These are phyloP conservation scores for Lactifluus subvellereus DNA, from an alignment of 768 basidiomycete species.

Conservation along the genomic window DNA sequence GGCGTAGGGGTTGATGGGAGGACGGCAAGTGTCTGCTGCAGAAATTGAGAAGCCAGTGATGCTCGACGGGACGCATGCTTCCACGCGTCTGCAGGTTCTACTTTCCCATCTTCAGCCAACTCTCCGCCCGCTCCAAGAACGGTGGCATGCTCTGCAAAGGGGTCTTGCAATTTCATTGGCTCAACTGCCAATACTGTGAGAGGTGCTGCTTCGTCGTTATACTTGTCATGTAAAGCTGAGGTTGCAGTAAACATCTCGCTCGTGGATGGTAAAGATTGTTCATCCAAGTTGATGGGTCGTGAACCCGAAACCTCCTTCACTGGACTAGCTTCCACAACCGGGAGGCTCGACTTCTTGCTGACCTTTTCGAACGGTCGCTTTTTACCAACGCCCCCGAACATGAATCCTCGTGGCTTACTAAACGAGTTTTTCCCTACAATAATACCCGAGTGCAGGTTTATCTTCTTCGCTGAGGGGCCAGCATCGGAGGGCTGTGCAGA, in stretches of 20 bases:
- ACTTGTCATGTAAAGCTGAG: neutral
- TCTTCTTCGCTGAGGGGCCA: constrained; percentile 11
- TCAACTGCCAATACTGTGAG: neutral
- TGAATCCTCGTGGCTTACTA: constrained; percentile 5
- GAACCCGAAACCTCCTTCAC: constrained; percentile 33
- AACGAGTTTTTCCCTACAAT: constrained; percentile 25
- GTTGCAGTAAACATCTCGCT: neutral
- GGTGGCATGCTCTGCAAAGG: constrained; percentile 2
- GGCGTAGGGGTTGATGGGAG: constrained; percentile 39
- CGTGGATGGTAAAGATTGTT: neutral
- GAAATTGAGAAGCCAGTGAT: constrained; percentile 52
- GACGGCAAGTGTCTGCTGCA: constrained; percentile 56
- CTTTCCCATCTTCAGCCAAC: constrained; percentile 14
- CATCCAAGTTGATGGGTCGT: neutral
- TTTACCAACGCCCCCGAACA: constrained; percentile 25
- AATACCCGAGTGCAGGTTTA: constrained; percentile 26
- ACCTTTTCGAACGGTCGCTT: constrained; percentile 30
- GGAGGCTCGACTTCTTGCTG: constrained; percentile 42
- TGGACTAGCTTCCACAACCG: constrained; percentile 42
- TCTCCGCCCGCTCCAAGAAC: neutral
- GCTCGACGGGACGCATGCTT: constrained; percentile 46
- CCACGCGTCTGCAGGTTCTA: constrained; percentile 27
- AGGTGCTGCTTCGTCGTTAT: neutral
- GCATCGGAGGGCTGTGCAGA: constrained; percentile 1
- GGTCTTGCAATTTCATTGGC: constrained; percentile 16